Conservation (phyloP, 75 land plant species). For the Pinus tabuliformis region DNA sequence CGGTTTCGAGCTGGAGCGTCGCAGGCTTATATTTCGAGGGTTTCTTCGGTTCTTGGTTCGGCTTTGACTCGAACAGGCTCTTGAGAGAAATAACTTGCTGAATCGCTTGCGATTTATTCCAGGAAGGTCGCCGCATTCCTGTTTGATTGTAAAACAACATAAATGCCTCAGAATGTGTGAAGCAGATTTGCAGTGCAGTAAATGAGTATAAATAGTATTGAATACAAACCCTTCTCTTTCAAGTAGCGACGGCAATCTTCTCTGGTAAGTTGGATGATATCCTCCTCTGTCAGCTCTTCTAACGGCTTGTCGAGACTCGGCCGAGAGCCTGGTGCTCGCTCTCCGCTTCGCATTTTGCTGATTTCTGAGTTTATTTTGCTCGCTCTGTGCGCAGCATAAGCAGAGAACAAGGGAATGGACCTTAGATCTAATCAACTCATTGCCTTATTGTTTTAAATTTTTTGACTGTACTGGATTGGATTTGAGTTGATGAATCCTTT, state of each 20-base stretch:
- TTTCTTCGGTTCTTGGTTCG: background rate
- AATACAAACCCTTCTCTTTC: constrained; percentile 59
- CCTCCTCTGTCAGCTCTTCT: constrained; percentile 75
- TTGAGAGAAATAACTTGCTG: constrained; percentile 75
- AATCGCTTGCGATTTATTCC: constrained; percentile 81
- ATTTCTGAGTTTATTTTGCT: too few relatives aligned
- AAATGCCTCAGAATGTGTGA: too few relatives aligned
- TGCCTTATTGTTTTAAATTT: too few relatives aligned
- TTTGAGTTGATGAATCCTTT: too few relatives aligned
- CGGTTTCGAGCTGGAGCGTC: background rate
- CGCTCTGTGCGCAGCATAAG: too few relatives aligned
- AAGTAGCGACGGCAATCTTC: constrained; percentile 92
- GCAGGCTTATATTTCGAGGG: background rate
- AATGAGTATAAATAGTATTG: too few relatives aligned
- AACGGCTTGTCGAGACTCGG: constrained; percentile 65
- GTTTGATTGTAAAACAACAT: background rate
- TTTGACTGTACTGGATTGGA: too few relatives aligned
- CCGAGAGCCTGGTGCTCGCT: background rate
- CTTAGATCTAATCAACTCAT: too few relatives aligned
- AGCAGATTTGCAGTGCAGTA: too few relatives aligned
- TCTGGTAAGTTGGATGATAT: constrained; percentile 82
- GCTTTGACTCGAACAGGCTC: constrained; percentile 26
- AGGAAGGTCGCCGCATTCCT: constrained; percentile 68
- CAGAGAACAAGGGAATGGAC: too few relatives aligned
- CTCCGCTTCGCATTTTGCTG: too few relatives aligned